phyloP scores from a whole-genome alignment of 345 rosid species.

The Kernera saxatilis region DNA sequence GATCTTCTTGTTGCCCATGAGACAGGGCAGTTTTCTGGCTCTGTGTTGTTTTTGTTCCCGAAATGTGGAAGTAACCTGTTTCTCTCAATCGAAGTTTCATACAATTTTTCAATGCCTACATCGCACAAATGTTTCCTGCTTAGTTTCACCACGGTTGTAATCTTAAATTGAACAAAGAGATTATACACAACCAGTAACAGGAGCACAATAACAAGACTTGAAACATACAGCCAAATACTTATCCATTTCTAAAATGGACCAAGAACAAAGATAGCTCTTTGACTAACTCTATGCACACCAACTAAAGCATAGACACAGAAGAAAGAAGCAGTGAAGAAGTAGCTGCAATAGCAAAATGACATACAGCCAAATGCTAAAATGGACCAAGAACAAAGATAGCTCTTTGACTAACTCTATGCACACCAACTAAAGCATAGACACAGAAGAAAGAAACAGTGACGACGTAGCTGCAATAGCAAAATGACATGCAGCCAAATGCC shows the following conservation, averaged over 20 bases:
- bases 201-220: background rate
- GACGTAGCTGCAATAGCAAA: background rate
- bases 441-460: background rate
- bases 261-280: background rate
- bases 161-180: background rate
- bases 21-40: slow-evolving; percentile 73
- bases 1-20: slow-evolving; percentile 67
- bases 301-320: background rate
- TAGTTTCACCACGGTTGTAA: background rate
- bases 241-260: background rate
- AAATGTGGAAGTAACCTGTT: slow-evolving; percentile 29
- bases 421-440: background rate
- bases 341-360: background rate
- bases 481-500: too few relatives aligned
- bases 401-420: background rate
- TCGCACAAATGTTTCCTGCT: background rate
- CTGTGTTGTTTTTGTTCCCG: slow-evolving; percentile 40
- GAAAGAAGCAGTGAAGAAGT: background rate
- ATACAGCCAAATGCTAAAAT: too few relatives aligned
- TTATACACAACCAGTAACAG: background rate
- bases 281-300: background rate
- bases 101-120: slow-evolving; percentile 22
- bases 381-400: too few relatives aligned
- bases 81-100: slow-evolving; percentile 30
- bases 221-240: background rate